Percentiles rank a stretch among this genome's conserved stretches.
Evolutionary conservation across 2,329 filamentous ascomycete species (phyloP).

Genomic region (Fusarium pininemorale): DNA sequence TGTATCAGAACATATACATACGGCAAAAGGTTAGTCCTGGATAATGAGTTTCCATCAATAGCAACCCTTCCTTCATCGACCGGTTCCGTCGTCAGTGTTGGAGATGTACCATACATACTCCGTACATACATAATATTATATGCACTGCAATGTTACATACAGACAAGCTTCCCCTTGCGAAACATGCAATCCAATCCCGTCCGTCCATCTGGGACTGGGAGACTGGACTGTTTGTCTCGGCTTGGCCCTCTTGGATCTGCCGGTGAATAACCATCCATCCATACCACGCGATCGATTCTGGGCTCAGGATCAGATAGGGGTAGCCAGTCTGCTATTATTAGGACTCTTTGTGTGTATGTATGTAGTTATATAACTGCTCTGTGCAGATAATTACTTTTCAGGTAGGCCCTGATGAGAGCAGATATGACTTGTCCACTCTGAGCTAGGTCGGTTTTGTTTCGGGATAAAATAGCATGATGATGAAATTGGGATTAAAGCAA

Average conservation of each 20-base stretch:
- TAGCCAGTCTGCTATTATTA: not conserved
- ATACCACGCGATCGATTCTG: slow-evolving; percentile 19
- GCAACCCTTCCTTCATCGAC: not conserved
- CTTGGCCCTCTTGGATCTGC: slow-evolving; percentile 23
- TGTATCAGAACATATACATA: not conserved
- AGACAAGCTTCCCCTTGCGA: slow-evolving; percentile 5
- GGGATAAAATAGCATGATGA: slow-evolving; percentile 3
- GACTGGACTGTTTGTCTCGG: not conserved
- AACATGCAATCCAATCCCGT: slow-evolving; percentile 18
- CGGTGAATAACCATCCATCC: not conserved
- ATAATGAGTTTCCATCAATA: slow-evolving; percentile 14
- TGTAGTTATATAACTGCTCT: not conserved
- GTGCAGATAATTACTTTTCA: slow-evolving; percentile 1
- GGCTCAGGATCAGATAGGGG: slow-evolving; percentile 13
- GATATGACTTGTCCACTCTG: not conserved
- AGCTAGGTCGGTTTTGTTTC: not conserved
- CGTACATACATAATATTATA: not conserved
- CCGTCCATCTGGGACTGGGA: not conserved
- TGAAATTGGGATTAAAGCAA: slow-evolving; percentile 1
- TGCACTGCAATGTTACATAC: slow-evolving; percentile 2
- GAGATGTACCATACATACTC: not conserved
- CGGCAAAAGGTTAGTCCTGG: not conserved
- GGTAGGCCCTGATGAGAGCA: not conserved
- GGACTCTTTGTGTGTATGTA: not conserved
- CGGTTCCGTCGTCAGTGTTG: not conserved